A percentile compares a stretch with the other conserved stretches of the same genome.
These are phyloP conservation scores for Purpureocillium takamizusanense DNA, from an alignment of 2,329 filamentous ascomycete species.

Conservation along the genomic window DNA sequence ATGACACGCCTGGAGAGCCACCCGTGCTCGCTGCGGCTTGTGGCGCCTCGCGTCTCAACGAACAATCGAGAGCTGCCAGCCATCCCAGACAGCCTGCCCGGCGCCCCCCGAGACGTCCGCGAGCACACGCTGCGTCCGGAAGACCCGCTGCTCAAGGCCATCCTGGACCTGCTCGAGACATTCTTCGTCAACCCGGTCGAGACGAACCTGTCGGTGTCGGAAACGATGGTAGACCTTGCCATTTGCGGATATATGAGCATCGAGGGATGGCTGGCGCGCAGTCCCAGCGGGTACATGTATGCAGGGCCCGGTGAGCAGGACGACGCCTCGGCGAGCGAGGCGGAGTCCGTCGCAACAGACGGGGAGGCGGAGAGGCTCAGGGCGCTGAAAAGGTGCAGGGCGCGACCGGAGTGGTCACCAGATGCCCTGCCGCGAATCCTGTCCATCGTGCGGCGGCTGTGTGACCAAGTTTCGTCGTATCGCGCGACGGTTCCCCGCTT, in stretches of 20 bases:
- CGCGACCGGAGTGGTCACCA: conserved; percentile 42
- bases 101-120: conserved; percentile 50
- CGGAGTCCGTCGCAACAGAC: conserved; percentile 5
- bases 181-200: conserved; percentile 91
- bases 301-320: conserved; percentile 32
- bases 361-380: conserved; percentile 28
- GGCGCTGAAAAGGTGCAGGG: conserved; percentile 41
- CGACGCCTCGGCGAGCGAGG: conserved; percentile 8
- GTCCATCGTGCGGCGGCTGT: conserved; percentile 47
- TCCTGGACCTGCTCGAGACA: conserved; percentile 61
- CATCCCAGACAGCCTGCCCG: conserved; percentile 46
- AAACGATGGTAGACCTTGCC: conserved; percentile 71
- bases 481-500: conserved; percentile 60
- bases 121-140: conserved; percentile 53
- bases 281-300: conserved; percentile 52
- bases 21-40: conserved; percentile 60
- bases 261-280: conserved; percentile 82
- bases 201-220: conserved; percentile 80
- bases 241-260: conserved; percentile 77
- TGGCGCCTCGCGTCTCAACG: conserved; percentile 49
- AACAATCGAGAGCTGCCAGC: conserved; percentile 49
- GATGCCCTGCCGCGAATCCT: conserved; percentile 45
- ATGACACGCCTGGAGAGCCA: conserved; percentile 62
- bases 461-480: conserved; percentile 54
- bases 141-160: conserved; percentile 55